phyloP scores from a whole-genome alignment of 2,329 filamentous ascomycete genomes.

The Tolypocladium ophioglossoides region DNA sequence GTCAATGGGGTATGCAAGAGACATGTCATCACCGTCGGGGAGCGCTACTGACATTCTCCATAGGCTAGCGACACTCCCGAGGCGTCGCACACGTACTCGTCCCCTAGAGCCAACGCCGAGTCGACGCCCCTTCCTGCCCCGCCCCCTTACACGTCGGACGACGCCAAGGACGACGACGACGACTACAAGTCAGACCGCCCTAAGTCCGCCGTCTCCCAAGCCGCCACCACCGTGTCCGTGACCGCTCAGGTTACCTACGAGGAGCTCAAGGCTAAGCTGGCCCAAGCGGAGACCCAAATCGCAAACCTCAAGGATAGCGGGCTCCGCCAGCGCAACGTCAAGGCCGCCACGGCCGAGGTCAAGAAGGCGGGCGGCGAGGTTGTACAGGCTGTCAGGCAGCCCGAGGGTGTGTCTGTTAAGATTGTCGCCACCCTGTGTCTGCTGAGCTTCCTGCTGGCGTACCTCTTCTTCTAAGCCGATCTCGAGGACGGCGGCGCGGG shows the following conservation, averaged over 20 bases:
- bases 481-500: background rate
- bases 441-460: slow-evolving; percentile 85
- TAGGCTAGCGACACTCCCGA: slow-evolving; percentile 33
- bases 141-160: slow-evolving; percentile 24
- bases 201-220: slow-evolving; percentile 20
- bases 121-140: slow-evolving; percentile 19
- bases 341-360: slow-evolving; percentile 35
- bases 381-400: slow-evolving; percentile 42
- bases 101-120: slow-evolving; percentile 26
- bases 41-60: background rate
- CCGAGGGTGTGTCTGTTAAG: slow-evolving; percentile 76
- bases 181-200: slow-evolving; percentile 13
- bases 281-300: slow-evolving; percentile 65
- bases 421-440: slow-evolving; percentile 77
- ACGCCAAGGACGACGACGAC: slow-evolving; percentile 18
- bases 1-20: slow-evolving; percentile 29
- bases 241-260: slow-evolving; percentile 32
- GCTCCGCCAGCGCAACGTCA: slow-evolving; percentile 68
- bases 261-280: slow-evolving; percentile 62
- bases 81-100: slow-evolving; percentile 32
- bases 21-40: background rate
- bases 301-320: slow-evolving; percentile 60
- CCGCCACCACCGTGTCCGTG: slow-evolving; percentile 38
- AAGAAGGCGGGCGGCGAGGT: slow-evolving; percentile 38
- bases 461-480: slow-evolving; percentile 75